Evolutionary conservation across 2,329 filamentous ascomycete species (phyloP), one percentile per base, ranked within the genome.

Genomic region (Corinectria fuckeliana): DNA sequence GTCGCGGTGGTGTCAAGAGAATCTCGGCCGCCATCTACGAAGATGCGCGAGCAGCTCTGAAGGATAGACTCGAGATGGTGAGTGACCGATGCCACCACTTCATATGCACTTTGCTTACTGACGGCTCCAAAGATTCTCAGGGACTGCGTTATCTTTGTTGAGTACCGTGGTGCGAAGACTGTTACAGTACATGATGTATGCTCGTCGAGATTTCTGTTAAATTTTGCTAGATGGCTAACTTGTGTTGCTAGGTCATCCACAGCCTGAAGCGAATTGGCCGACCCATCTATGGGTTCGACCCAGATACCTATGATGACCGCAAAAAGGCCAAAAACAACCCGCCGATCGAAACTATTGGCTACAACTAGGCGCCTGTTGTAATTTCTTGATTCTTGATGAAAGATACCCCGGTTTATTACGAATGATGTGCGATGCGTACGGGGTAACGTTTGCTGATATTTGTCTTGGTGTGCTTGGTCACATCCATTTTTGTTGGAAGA

Each of bases 1-100:
- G 91, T 5, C 86, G 91, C 6, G 91, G 91, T 1, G 91, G 91
- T 0, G 88, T 94, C 0, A 93, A 93, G 71, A 81, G 91, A 0
- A 92, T 93, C 8, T 88, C 87, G 0, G 82, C 71, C 0, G 64
- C 44, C 0, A 88, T 93, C 3, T 93, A 93, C 67, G 80, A 87
- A 0, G 88, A 91, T 0, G 73, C 82, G 0, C 79, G 91, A 0
- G 16, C 4, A 0, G 85, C 80, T 0, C 51, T 93, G 1, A 85
- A 81, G 20, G 60, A 67, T 0, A 77, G 81, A 0, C 74, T 93
- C 0, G 65, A 76, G 5, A 62, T 64, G 25, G 86, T 88, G 76
- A 30, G 76, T 47, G 16, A 39, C 34, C 47, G n/a, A 4, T 23
- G n/a, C 4, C 11, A 32, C 42, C 5, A 45, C n/a, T 11, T 7